Conservation (phyloP, 768 basidiomycete species). For the Tricholoma saponaceum region DNA sequence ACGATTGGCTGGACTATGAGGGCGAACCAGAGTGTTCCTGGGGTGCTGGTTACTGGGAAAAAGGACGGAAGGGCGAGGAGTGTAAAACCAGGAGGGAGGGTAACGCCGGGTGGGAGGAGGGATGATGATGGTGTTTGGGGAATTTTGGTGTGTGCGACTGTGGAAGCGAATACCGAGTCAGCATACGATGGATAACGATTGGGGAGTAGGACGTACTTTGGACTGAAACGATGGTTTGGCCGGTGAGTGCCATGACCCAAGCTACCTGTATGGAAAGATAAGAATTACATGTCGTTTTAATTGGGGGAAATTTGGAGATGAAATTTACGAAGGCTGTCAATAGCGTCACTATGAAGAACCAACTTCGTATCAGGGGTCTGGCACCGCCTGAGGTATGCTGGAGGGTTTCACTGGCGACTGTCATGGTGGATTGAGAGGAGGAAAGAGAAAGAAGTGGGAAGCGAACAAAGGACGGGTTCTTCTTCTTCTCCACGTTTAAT, state of each 20-base stretch:
- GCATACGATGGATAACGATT: neutral
- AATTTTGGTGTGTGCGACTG: neutral
- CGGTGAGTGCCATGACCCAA: neutral
- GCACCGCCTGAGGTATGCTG: neutral
- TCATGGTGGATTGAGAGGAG: neutral
- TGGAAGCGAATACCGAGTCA: neutral
- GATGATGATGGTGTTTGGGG: neutral
- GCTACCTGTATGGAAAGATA: neutral
- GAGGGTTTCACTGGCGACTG: neutral
- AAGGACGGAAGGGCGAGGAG: neutral
- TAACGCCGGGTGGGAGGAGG: neutral
- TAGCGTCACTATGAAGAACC: neutral
- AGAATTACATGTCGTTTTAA: too few species aligned
- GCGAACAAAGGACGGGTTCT: too few species aligned
- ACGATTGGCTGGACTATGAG: neutral
- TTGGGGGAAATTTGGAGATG: neutral
- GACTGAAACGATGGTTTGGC: neutral
- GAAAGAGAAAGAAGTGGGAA: neutral
- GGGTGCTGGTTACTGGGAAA: neutral
- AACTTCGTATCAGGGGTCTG: neutral
- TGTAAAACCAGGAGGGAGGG: neutral
- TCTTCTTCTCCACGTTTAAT: neutral
- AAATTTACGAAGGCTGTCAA: neutral
- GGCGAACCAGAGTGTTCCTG: slow-evolving; percentile 3
- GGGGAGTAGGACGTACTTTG: neutral